Base-by-base conservation (phyloP, 2,329 filamentous ascomycete species). In the Pleurostoma richardsiae region DNA sequence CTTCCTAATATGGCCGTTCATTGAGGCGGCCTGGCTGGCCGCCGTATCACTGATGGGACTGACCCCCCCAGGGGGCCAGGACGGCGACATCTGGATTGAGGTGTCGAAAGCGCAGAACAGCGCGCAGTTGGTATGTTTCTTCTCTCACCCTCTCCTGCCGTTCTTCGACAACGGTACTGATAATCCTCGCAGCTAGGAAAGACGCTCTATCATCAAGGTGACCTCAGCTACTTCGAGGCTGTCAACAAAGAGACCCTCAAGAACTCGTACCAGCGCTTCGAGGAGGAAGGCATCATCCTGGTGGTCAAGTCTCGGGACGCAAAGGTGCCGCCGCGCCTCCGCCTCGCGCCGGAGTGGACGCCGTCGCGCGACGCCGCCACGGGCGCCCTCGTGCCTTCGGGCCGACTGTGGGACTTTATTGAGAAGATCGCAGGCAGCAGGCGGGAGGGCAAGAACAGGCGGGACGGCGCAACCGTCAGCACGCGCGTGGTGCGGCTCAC, bases 191-290 rank as follows among this genome's bases (percentile, higher is more conserved):
- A 92, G 80, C 81, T 96, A 30, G 94, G 94, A 46, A 97, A 99
- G 69, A 97, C 94, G 0, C 77, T 99, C 1, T 99, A 96, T 61
- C 92, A 99, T 63, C 92, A 99, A 70, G 94, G 94, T 47, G 94
- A 99, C 59, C 80, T 99, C 7, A 91, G 86, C 30, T 99, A 99
- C 69, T 97, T 96, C 56, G 94, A 99, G 69, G 91, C 94, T 3
- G 92, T 99, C 53, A 99, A 99, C 73, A 96, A 96, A 59, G 92
- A 99, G 66, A 95, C 91, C 0, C 79, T 99, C 47, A 95, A 94
- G 61, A 99, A 99, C 65, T 86, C 91, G 0, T 96, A 92, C 66
- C 77, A 82, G 36, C 82, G 90, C 11, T 95, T 95, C 59, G 84
- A 91, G 56, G 90, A 96, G 59, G 92, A 97, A 58, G 88, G 90